These are phyloP conservation scores for Anisodus tanguticus DNA, from an alignment of 257 asterid genomes.

Conservation along the genomic window DNA sequence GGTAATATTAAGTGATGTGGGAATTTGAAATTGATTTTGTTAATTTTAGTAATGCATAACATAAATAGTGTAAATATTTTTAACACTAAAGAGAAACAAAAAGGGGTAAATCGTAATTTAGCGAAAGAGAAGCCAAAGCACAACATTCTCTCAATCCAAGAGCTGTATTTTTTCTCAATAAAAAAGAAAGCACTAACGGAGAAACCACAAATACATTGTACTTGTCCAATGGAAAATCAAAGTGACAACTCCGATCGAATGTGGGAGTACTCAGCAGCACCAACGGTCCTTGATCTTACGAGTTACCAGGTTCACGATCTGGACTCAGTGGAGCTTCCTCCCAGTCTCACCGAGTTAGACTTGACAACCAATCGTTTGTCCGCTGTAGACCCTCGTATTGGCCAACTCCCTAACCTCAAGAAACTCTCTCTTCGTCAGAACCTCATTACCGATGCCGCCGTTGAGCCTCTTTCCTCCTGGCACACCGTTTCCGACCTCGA, in stretches of 20 bases:
- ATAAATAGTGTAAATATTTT: too few relatives aligned
- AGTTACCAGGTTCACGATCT: slow-evolving; percentile 93
- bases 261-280: slow-evolving; percentile 26
- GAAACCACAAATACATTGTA: background rate
- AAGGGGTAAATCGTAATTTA: too few relatives aligned
- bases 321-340: slow-evolving; percentile 70
- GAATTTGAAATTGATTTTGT: too few relatives aligned
- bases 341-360: slow-evolving; percentile 73
- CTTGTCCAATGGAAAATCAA: background rate
- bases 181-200: too few relatives aligned
- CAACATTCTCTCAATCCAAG: too few relatives aligned
- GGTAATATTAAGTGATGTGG: too few relatives aligned
- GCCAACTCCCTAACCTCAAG: slow-evolving; percentile 69
- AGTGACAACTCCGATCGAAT: slow-evolving; percentile 32
- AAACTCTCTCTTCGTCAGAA: slow-evolving; percentile 95
- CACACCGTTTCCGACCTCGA: slow-evolving; percentile 67
- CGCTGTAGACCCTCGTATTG: slow-evolving; percentile 78
- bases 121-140: too few relatives aligned
- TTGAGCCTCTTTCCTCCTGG: slow-evolving; percentile 73
- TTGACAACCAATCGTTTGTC: slow-evolving; percentile 90
- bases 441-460: slow-evolving; percentile 64
- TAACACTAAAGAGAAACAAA: too few relatives aligned
- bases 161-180: too few relatives aligned
- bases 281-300: slow-evolving; percentile 66
- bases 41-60: too few relatives aligned